phyloP scores from a whole-genome alignment of 345 rosid genomes.

The Erucastrum elatum region DNA sequence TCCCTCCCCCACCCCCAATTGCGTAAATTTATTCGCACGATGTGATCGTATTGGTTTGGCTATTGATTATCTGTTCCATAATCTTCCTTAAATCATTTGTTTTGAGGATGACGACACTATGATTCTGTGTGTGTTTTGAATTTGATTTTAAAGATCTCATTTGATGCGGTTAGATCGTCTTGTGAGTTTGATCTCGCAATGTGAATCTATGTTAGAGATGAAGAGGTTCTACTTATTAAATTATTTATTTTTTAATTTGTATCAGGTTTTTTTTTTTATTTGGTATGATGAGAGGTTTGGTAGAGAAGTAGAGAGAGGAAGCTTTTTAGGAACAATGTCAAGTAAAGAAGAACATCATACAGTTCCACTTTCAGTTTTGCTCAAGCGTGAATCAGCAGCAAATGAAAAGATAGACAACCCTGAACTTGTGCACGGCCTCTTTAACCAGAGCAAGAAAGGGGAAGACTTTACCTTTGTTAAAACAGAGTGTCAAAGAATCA shows the following conservation, averaged over 20 bases:
- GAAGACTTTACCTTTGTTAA: constrained; percentile 81
- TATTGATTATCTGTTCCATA: constrained; percentile 14
- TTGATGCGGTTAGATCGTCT: constrained; percentile 17
- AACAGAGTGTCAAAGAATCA: constrained; percentile 73
- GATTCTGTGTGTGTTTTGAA: not conserved
- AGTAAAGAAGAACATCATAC: constrained; percentile 72
- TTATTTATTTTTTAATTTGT: not conserved
- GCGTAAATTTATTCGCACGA: constrained; percentile 5
- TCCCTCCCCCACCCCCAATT: not conserved
- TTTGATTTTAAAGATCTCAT: constrained; percentile 38
- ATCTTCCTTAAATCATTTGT: constrained; percentile 2
- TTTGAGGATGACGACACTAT: not conserved
- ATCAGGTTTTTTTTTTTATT: constrained; percentile 8
- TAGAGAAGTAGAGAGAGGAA: constrained; percentile 40
- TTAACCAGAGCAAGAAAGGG: constrained; percentile 96
- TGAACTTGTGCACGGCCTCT: constrained; percentile 74
- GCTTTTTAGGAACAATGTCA: constrained; percentile 46
- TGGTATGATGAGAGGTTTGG: not conserved
- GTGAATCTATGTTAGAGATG: not conserved
- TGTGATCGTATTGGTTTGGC: not conserved
- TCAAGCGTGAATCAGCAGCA: constrained; percentile 90
- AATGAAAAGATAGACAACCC: constrained; percentile 78
- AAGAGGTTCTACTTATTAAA: not conserved
- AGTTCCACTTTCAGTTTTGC: constrained; percentile 80
- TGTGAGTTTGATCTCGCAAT: not conserved